Percentiles rank a stretch among this genome's conserved stretches.
Conservation (phyloP, 2,329 filamentous ascomycete genomes). For the Xylogone sp. region DNA sequence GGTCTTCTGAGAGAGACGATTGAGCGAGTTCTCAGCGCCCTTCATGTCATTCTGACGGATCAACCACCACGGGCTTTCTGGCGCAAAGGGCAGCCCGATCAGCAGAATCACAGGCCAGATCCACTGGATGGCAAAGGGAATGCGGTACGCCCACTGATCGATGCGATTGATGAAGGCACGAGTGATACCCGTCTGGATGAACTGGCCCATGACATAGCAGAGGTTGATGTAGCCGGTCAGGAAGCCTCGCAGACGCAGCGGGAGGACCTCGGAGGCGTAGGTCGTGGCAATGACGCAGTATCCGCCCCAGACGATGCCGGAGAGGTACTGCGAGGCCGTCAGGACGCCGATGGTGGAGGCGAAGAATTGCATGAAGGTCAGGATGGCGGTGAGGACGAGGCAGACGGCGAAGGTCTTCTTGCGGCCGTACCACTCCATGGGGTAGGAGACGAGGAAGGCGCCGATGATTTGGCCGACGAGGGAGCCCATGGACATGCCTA, state of each 20-base stretch:
- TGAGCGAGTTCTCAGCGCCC: constrained; percentile 37
- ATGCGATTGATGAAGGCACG: constrained; percentile 19
- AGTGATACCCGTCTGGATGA: constrained; percentile 44
- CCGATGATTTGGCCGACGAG: constrained; percentile 37
- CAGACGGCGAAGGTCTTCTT: constrained; percentile 1
- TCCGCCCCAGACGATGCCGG: constrained; percentile 44
- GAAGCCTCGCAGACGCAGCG: constrained; percentile 48
- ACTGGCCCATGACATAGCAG: constrained; percentile 46
- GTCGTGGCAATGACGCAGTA: constrained; percentile 38
- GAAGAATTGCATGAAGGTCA: constrained; percentile 43
- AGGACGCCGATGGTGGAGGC: constrained; percentile 39
- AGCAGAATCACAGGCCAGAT: constrained; percentile 42
- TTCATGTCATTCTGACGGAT: constrained; percentile 33
- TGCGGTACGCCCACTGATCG: constrained; percentile 22
- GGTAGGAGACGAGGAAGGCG: constrained; percentile 1
- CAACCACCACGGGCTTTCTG: constrained; percentile 48
- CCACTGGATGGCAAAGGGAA: constrained; percentile 29
- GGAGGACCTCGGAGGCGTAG: constrained; percentile 44
- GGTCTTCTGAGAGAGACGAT: constrained; percentile 25
- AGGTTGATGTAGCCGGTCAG: constrained; percentile 47
- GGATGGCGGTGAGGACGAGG: constrained; percentile 11
- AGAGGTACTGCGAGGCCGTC: constrained; percentile 41
- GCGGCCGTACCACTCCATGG: constrained; percentile 1
- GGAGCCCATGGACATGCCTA: constrained; percentile 34
- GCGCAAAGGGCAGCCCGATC: constrained; percentile 38